These are phyloP conservation scores for Magnusiomyces suaveolens DNA, from an alignment of 1,139 yeast genomes.

Conservation along the genomic window DNA sequence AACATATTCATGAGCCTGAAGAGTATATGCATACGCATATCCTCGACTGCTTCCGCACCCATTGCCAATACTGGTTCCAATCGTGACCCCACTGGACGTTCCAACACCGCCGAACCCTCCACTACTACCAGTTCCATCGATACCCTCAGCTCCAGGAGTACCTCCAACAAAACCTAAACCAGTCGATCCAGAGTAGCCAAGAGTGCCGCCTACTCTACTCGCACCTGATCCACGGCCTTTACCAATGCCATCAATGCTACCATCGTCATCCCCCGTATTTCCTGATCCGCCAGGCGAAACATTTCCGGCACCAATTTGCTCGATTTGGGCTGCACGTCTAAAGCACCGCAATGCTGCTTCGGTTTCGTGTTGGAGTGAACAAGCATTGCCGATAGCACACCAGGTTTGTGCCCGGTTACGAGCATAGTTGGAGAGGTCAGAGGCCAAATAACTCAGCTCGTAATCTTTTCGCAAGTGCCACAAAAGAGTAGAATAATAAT, in stretches of 20 bases:
- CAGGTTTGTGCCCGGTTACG: conserved; percentile 71
- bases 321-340: conserved; percentile 62
- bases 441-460: conserved; percentile 72
- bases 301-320: conserved; percentile 49
- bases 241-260: neutral
- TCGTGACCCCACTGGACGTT: neutral
- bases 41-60: conserved; percentile 2
- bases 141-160: neutral
- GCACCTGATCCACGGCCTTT: neutral
- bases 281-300: neutral
- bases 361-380: conserved; percentile 73
- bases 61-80: neutral
- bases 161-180: neutral
- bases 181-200: neutral
- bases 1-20: conserved; percentile 88
- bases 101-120: conserved; percentile 1
- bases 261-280: neutral
- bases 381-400: conserved; percentile 86
- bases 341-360: conserved; percentile 88
- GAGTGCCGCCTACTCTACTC: neutral
- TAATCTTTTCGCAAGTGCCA: conserved; percentile 88
- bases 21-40: conserved; percentile 63
- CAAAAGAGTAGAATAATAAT: conserved; percentile 73
- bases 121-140: conserved; percentile 1
- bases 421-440: conserved; percentile 64